Percentiles rank a stretch among this genome's conserved stretches.
These are phyloP conservation scores for Saccharomyces hybrid DNA, from an alignment of 1,139 yeast genomes.

Conservation along the genomic window DNA sequence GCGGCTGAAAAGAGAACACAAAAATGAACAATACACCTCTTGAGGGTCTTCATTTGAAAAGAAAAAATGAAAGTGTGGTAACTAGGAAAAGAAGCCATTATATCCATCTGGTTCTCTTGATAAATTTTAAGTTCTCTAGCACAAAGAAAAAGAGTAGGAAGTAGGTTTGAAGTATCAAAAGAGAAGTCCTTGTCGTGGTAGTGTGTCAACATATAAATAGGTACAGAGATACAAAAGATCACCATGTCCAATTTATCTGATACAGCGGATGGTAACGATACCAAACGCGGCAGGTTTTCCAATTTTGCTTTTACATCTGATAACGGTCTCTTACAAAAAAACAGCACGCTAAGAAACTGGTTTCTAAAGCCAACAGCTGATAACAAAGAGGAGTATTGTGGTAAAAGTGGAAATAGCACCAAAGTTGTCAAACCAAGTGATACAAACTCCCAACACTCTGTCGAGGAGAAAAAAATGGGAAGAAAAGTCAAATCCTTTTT, in stretches of 20 bases:
- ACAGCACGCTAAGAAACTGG: constrained; percentile 4
- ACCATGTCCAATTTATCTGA: not conserved
- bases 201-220: not conserved
- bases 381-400: not conserved
- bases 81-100: not conserved
- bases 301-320: not conserved
- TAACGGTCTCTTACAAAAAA: not conserved
- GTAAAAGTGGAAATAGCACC: not conserved
- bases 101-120: not conserved
- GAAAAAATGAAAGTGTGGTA: not conserved
- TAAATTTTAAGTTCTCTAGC: not conserved
- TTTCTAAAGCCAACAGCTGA: constrained; percentile 1
- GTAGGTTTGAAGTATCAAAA: not conserved
- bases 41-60: not conserved
- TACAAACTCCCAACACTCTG: not conserved
- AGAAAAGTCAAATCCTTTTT: not conserved
- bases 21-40: not conserved
- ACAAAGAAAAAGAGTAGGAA: not conserved
- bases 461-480: not conserved
- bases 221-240: not conserved
- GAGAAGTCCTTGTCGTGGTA: not conserved
- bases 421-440: not conserved
- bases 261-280: not conserved
- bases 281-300: not conserved
- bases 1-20: not conserved